Evolutionary conservation across 441 rosid genomes (phyloP).

Genomic region (Jatropha multifida): DNA sequence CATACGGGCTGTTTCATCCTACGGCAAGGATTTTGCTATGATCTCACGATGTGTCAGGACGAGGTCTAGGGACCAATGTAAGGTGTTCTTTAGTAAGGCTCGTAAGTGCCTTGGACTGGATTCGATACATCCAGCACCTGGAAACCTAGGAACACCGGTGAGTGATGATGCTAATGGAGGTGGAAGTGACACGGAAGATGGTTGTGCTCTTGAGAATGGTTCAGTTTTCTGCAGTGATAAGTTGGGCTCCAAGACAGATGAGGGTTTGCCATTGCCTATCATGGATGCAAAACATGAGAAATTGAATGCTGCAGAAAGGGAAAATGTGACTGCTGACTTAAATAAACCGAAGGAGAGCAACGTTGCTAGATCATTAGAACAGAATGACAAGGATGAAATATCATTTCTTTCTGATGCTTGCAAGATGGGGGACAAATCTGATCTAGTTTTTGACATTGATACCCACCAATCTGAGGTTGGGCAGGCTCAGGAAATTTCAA

Average conservation of each 20-base stretch:
- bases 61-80: conserved; percentile 81
- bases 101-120: conserved; percentile 95
- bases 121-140: conserved; percentile 45
- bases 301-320: conserved; percentile 31
- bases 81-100: conserved; percentile 90
- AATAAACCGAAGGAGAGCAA: conserved; percentile 39
- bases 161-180: conserved; percentile 72
- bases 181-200: conserved; percentile 71
- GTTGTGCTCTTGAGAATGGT: conserved; percentile 54
- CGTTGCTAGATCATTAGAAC: conserved; percentile 26
- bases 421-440: conserved; percentile 24
- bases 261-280: conserved; percentile 35
- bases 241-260: conserved; percentile 41
- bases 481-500: conserved; percentile 31
- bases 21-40: conserved; percentile 84
- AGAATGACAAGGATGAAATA: conserved; percentile 34
- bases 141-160: conserved; percentile 38
- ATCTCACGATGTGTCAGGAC: conserved; percentile 66
- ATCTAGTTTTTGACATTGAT: conserved; percentile 28
- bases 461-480: conserved; percentile 30
- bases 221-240: conserved; percentile 49
- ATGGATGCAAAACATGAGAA: conserved; percentile 38
- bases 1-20: conserved; percentile 62
- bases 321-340: conserved; percentile 38
- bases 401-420: conserved; percentile 35